These are phyloP conservation scores for Colletotrichum sp. DNA, from an alignment of 2,329 filamentous ascomycete genomes.

Conservation along the genomic window DNA sequence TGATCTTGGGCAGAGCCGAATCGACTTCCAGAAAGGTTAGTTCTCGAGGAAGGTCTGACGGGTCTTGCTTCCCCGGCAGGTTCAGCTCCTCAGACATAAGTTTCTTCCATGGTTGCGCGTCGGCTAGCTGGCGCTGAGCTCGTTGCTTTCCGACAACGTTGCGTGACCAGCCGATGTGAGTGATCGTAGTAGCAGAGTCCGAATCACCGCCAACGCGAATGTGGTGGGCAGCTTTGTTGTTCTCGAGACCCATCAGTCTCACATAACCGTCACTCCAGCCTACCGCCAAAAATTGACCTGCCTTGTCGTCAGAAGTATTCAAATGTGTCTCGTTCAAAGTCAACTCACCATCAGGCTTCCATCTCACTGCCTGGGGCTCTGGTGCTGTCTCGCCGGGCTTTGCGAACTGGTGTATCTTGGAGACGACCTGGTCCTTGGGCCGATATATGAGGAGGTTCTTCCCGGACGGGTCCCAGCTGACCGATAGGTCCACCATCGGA, in stretches of 20 bases:
- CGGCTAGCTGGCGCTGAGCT: conserved; percentile 15
- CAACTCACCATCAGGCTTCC: conserved; percentile 71
- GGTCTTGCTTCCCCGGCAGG: conserved; percentile 26
- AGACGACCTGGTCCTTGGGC: conserved; percentile 73
- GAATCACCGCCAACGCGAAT: conserved; percentile 58
- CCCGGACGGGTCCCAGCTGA: conserved; percentile 69
- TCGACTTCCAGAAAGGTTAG: conserved; percentile 80
- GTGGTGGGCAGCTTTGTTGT: conserved; percentile 80
- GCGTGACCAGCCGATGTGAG: conserved; percentile 59
- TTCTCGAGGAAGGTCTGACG: conserved; percentile 70
- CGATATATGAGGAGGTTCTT: conserved; percentile 78
- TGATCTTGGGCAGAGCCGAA: conserved; percentile 77
- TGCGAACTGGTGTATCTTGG: conserved; percentile 53
- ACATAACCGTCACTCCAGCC: conserved; percentile 84
- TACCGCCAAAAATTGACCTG: conserved; percentile 79
- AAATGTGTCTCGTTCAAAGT: background rate
- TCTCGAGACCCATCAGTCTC: conserved; percentile 79
- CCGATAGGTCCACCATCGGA: conserved; percentile 84
- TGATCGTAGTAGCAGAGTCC: conserved; percentile 43
- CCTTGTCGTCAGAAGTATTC: background rate
- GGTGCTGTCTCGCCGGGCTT: conserved; percentile 44
- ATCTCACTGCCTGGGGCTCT: conserved; percentile 57
- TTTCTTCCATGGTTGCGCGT: conserved; percentile 32
- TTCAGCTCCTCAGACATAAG: conserved; percentile 31
- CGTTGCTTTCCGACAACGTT: conserved; percentile 37